phyloP scores from a whole-genome alignment of 73 alveolate species.

The Symbiodinium natans region DNA sequence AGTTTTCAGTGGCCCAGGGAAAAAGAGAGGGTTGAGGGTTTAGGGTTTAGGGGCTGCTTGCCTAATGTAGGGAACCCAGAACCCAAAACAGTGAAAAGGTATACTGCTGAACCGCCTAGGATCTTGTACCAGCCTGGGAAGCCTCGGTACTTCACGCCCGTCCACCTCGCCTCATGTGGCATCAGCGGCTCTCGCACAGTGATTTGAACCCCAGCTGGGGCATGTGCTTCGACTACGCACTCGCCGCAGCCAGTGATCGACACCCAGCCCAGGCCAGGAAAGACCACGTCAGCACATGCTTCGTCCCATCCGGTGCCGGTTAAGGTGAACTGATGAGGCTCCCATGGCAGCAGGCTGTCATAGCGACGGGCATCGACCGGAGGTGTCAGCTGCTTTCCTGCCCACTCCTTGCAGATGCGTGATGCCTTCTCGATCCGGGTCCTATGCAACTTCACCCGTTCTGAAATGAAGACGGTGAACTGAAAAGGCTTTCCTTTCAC shows the following conservation, averaged over 20 bases:
- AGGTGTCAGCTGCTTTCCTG: constrained; percentile 35
- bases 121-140: constrained; percentile 54
- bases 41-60: neutral
- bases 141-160: constrained; percentile 88
- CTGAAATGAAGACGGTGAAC: constrained; percentile 67
- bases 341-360: constrained; percentile 33
- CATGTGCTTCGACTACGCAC: constrained; percentile 85
- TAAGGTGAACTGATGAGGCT: constrained; percentile 26
- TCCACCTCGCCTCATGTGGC: constrained; percentile 86
- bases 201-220: constrained; percentile 64
- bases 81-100: neutral
- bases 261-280: constrained; percentile 85
- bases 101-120: neutral
- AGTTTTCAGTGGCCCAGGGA: neutral
- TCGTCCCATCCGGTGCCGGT: constrained; percentile 88
- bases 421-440: constrained; percentile 72
- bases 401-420: constrained; percentile 64
- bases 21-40: neutral
- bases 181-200: constrained; percentile 46
- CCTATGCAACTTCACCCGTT: constrained; percentile 42
- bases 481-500: constrained; percentile 77
- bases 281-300: constrained; percentile 54
- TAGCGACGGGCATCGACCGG: constrained; percentile 31
- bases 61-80: neutral
- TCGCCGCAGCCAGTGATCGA: constrained; percentile 91